These are phyloP conservation scores for Andrographis paniculata DNA, from an alignment of 305 asterid genomes.

Conservation along the genomic window DNA sequence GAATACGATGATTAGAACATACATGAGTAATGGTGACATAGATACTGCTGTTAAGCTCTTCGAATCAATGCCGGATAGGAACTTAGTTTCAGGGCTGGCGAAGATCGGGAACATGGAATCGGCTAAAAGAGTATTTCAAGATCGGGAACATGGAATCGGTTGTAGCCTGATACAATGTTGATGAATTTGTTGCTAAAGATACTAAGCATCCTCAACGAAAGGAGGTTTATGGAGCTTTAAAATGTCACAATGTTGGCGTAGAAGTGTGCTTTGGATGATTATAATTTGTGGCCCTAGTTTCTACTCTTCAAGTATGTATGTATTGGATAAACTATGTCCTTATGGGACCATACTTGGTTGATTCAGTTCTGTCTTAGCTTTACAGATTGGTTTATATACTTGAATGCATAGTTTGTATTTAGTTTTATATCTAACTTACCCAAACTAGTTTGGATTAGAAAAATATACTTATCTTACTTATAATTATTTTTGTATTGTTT, in stretches of 20 bases:
- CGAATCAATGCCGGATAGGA: constrained; percentile 41
- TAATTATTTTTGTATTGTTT: too few relatives aligned
- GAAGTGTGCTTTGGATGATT: too few relatives aligned
- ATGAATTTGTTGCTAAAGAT: constrained; percentile 74
- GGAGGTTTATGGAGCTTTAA: not conserved
- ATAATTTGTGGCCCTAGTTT: too few relatives aligned
- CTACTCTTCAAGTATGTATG: too few relatives aligned
- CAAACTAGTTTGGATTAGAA: too few relatives aligned
- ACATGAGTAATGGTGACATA: constrained; percentile 27
- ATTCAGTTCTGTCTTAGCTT: too few relatives aligned
- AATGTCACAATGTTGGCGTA: not conserved
- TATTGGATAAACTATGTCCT: too few relatives aligned
- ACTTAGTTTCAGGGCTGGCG: constrained; percentile 71
- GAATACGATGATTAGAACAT: constrained; percentile 44
- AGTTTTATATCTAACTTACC: too few relatives aligned
- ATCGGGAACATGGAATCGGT: constrained; percentile 62
- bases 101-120: constrained; percentile 45
- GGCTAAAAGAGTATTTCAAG: constrained; percentile 43
- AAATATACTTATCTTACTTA: too few relatives aligned
- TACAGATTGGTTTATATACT: too few relatives aligned
- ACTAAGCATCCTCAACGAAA: constrained; percentile 36
- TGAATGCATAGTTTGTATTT: too few relatives aligned
- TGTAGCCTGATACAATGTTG: constrained; percentile 71
- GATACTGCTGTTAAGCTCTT: constrained; percentile 49
- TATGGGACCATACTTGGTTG: too few relatives aligned